Evolutionary conservation across 2,329 filamentous ascomycete genomes (phyloP).

Genomic region (Diplodia sapinea): DNA sequence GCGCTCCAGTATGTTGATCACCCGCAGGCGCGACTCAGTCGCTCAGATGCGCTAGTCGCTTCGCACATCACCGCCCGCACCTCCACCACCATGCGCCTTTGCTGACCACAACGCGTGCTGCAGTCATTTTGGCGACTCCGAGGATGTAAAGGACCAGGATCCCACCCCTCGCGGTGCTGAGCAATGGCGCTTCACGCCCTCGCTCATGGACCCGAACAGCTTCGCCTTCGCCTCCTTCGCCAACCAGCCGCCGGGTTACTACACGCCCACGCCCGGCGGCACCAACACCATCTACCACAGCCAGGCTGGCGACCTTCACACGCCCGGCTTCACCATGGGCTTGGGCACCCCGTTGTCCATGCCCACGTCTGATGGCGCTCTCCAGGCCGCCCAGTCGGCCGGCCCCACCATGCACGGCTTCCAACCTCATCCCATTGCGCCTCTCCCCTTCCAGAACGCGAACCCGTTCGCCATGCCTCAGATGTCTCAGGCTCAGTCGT

Average conservation of each 20-base stretch:
- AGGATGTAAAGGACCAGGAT: conserved; percentile 74
- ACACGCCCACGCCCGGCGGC: conserved; percentile 83
- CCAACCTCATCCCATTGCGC: conserved; percentile 54
- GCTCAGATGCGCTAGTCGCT: conserved; percentile 32
- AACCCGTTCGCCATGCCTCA: conserved; percentile 71
- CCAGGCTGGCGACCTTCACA: conserved; percentile 86
- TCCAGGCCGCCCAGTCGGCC: conserved; percentile 62
- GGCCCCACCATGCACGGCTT: conserved; percentile 68
- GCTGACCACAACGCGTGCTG: conserved; percentile 22
- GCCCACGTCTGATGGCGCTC: conserved; percentile 69
- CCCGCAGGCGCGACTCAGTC: conserved; percentile 32
- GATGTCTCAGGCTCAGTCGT: conserved; percentile 56
- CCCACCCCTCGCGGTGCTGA: conserved; percentile 82
- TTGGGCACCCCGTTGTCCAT: conserved; percentile 83
- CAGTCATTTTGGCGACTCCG: conserved; percentile 54
- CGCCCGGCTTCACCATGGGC: conserved; percentile 74
- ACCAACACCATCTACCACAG: conserved; percentile 81
- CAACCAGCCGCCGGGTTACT: conserved; percentile 81
- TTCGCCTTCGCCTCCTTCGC: conserved; percentile 80
- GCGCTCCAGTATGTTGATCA: conserved; percentile 50
- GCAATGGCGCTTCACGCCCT: conserved; percentile 86
- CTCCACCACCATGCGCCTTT: conserved; percentile 11
- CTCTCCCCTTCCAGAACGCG: conserved; percentile 63
- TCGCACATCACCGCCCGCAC: conserved; percentile 12
- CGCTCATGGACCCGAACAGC: conserved; percentile 83